Conservation (phyloP, 2,329 filamentous ascomycete genomes). For the Blastomyces parvus region DNA sequence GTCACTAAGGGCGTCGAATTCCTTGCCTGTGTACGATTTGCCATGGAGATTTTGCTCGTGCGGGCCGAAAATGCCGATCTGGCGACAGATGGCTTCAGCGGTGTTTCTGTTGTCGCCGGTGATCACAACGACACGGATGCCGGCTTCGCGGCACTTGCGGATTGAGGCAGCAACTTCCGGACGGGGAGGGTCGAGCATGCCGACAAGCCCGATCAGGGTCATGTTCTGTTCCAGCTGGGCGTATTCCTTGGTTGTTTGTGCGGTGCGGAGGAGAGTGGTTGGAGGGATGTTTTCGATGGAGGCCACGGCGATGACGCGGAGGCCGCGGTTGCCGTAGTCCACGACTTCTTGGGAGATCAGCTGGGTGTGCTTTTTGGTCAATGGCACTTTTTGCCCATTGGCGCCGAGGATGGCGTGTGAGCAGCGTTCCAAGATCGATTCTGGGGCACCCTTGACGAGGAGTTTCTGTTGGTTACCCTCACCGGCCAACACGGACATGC, state of each 20-base stretch:
- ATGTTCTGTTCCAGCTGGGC: constrained; percentile 81
- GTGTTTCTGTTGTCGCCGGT: constrained; percentile 98
- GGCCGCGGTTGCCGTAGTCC: constrained; percentile 81
- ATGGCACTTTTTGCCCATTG: constrained; percentile 64
- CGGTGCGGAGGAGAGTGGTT: constrained; percentile 60
- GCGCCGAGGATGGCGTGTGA: constrained; percentile 68
- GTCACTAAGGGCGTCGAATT: constrained; percentile 79
- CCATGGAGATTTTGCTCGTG: constrained; percentile 67
- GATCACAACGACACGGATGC: constrained; percentile 94
- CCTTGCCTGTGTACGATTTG: constrained; percentile 90
- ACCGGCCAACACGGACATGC: constrained; percentile 91
- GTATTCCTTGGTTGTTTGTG: constrained; percentile 78
- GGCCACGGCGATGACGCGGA: constrained; percentile 90
- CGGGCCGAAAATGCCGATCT: constrained; percentile 84
- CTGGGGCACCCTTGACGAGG: constrained; percentile 91
- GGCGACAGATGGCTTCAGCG: constrained; percentile 91
- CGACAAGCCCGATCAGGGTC: constrained; percentile 86
- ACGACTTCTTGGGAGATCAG: constrained; percentile 71
- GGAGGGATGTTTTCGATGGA: constrained; percentile 65
- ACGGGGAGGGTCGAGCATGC: constrained; percentile 93
- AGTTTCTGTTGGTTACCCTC: constrained; percentile 63
- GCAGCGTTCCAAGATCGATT: constrained; percentile 88
- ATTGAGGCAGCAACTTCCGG: constrained; percentile 84
- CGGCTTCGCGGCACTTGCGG: constrained; percentile 78
- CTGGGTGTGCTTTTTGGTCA: constrained; percentile 59